Percentiles rank a stretch among this genome's conserved stretches.
phyloP scores from a whole-genome alignment of 768 basidiomycete species.

The Punctularia strigosozonata region DNA sequence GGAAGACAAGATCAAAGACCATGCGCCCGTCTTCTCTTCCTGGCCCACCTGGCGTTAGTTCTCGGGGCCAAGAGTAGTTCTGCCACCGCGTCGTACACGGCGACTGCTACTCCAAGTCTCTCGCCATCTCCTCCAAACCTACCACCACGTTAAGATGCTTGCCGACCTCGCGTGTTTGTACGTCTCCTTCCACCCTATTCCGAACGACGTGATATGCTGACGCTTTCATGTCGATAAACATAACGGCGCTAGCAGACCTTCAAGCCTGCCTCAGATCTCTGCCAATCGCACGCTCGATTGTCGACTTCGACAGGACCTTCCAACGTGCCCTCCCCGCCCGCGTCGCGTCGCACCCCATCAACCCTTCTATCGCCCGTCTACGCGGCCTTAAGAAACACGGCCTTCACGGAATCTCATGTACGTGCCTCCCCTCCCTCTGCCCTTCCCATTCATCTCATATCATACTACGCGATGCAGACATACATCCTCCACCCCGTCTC shows the following conservation, averaged over 20 bases:
- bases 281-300: conserved; percentile 60
- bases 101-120: conserved; percentile 62
- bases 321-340: conserved; percentile 67
- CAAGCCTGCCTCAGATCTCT: conserved; percentile 47
- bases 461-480: conserved; percentile 35
- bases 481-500: conserved; percentile 61
- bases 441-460: conserved; percentile 74
- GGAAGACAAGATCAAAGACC: conserved; percentile 34
- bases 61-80: conserved; percentile 36
- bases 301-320: conserved; percentile 85
- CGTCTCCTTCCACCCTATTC: conserved; percentile 16
- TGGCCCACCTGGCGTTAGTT: conserved; percentile 31
- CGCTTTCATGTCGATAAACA: conserved; percentile 18
- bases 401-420: conserved; percentile 79
- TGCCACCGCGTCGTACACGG: conserved; percentile 85
- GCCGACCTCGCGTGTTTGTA: conserved; percentile 76
- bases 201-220: not conserved
- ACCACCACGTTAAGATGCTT: conserved; percentile 60
- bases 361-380: conserved; percentile 44
- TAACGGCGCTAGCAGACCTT: conserved; percentile 54
- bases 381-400: conserved; percentile 82
- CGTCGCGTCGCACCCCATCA: conserved; percentile 71
- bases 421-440: conserved; percentile 9
- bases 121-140: conserved; percentile 54
- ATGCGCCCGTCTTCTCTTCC: conserved; percentile 53